These are phyloP conservation scores for Aspergillus carlsbadensis DNA, from an alignment of 495 filamentous ascomycete species.

Conservation along the genomic window DNA sequence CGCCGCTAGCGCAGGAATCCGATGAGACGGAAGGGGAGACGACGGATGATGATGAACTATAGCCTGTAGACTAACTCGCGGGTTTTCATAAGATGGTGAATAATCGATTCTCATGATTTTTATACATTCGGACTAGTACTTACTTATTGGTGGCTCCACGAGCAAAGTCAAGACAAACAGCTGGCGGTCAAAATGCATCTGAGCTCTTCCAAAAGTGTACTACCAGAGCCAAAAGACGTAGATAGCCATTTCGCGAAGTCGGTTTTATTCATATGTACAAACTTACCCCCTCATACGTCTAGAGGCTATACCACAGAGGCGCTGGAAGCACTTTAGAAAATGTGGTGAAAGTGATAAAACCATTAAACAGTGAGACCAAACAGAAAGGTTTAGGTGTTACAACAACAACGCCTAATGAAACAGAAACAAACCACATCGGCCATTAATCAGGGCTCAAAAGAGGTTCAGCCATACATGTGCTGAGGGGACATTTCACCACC, in stretches of 20 bases:
- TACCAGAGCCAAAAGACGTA: constrained; percentile 8
- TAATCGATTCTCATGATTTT: too few relatives aligned
- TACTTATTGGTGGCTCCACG: too few relatives aligned
- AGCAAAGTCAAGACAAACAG: too few relatives aligned
- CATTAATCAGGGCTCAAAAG: constrained; percentile 9
- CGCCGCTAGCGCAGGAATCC: constrained; percentile 6
- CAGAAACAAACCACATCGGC: constrained; percentile 29
- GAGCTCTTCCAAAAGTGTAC: neutral
- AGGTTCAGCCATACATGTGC: constrained; percentile 42
- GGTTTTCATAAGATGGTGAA: neutral
- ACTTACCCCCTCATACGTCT: constrained; percentile 31
- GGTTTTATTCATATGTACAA: constrained; percentile 48
- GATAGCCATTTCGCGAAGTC: constrained; percentile 21
- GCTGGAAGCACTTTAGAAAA: constrained; percentile 8
- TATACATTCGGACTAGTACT: too few relatives aligned
- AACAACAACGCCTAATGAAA: constrained; percentile 47
- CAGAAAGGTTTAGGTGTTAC: constrained; percentile 38
- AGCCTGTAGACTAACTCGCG: constrained; percentile 1
- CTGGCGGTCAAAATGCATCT: too few relatives aligned
- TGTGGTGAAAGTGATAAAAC: constrained; percentile 7
- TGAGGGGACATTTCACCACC: constrained; percentile 64
- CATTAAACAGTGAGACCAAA: constrained; percentile 17
- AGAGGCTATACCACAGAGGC: constrained; percentile 23
- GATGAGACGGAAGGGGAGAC: constrained; percentile 46
- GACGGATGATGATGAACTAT: constrained; percentile 55